Evolutionary conservation across 805 yeast genomes (phyloP).

Genomic region (Ogataea neopini): DNA sequence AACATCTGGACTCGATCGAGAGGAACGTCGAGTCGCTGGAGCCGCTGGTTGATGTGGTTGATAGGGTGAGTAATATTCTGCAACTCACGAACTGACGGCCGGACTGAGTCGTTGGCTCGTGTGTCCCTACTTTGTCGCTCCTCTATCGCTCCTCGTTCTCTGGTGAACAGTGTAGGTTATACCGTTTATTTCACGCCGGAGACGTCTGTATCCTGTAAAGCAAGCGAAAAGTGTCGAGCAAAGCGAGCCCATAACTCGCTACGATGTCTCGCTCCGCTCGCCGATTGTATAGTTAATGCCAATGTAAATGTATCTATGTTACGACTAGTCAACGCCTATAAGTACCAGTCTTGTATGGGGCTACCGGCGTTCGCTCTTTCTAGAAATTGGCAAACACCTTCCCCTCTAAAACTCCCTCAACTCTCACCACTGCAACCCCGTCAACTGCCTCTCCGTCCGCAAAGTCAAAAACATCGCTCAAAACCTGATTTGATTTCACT

Average conservation of each 20-base stretch:
- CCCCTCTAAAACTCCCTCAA: constrained; percentile 11
- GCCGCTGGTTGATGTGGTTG: constrained; percentile 19
- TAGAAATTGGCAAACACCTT: constrained; percentile 25
- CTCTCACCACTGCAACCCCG: constrained; percentile 4
- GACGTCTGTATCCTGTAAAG: too few relatives aligned
- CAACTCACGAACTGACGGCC: constrained; percentile 8
- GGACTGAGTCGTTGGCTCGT: neutral
- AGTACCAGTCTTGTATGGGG: too few relatives aligned
- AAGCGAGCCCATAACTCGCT: too few relatives aligned
- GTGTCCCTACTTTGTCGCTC: too few relatives aligned
- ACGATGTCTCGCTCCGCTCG: neutral
- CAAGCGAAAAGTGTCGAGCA: too few relatives aligned
- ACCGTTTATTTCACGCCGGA: too few relatives aligned
- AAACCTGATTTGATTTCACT: constrained; percentile 48
- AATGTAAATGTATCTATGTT: too few relatives aligned
- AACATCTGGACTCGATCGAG: constrained; percentile 17
- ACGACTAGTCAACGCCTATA: too few relatives aligned
- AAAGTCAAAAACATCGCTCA: constrained; percentile 27
- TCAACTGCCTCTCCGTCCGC: constrained; percentile 16
- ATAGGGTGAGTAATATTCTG: constrained; percentile 22
- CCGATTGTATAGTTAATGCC: too few relatives aligned
- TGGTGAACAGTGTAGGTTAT: too few relatives aligned
- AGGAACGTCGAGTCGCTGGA: constrained; percentile 20
- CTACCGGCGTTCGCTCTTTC: neutral
- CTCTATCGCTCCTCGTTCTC: too few relatives aligned